These are phyloP conservation scores for Myxozyma sirexii DNA, from an alignment of 805 yeast species.

Conservation along the genomic window DNA sequence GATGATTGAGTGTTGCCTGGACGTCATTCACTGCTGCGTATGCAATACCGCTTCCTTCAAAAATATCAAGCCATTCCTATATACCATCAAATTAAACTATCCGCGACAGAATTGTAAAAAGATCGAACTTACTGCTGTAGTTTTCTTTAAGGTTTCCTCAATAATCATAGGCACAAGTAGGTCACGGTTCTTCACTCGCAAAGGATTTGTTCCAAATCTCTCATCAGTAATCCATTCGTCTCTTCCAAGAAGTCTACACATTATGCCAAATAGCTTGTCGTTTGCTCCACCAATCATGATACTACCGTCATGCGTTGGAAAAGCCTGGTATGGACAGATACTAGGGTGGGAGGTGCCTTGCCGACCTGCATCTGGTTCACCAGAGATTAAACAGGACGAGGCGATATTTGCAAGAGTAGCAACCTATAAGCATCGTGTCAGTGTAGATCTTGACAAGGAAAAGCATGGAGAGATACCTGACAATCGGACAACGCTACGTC, in stretches of 20 bases:
- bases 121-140: constrained; percentile 40
- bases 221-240: constrained; percentile 46
- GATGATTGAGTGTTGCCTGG: constrained; percentile 43
- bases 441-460: not conserved
- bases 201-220: constrained; percentile 43
- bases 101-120: no score
- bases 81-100: no score
- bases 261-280: constrained; percentile 43
- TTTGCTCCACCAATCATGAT: constrained; percentile 50
- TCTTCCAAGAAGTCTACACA: constrained; percentile 42
- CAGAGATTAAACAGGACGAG: constrained; percentile 45
- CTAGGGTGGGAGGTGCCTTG: constrained; percentile 50
- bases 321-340: constrained; percentile 48
- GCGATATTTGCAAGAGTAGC: constrained; percentile 49
- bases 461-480: constrained; percentile 35
- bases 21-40: constrained; percentile 49
- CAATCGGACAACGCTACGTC: constrained; percentile 47
- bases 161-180: constrained; percentile 42
- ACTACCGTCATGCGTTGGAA: constrained; percentile 44
- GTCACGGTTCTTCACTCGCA: constrained; percentile 44
- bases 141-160: constrained; percentile 38
- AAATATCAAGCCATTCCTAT: constrained; percentile 43
- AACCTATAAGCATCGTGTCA: constrained; percentile 25
- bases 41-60: constrained; percentile 44
- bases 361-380: constrained; percentile 46